Percentiles rank a stretch among this genome's conserved stretches.
These are phyloP conservation scores for Trichoderma harzianum DNA, from an alignment of 2,329 filamentous ascomycete species.

Conservation along the genomic window DNA sequence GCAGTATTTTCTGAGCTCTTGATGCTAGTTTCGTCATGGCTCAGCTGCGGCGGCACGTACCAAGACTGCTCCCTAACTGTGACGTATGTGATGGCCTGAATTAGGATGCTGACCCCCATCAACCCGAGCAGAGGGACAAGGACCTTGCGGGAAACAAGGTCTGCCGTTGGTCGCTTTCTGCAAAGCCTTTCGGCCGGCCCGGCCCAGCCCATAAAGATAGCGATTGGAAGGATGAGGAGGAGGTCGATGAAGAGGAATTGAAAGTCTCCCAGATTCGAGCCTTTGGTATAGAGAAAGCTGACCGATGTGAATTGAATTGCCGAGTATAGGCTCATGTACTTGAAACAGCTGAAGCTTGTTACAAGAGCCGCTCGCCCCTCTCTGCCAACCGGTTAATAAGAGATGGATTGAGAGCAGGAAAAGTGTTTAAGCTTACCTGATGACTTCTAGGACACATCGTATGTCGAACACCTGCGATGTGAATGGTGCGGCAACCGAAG, in stretches of 20 bases:
- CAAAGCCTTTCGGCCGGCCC: slow-evolving; percentile 75
- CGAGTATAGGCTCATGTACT: slow-evolving; percentile 98
- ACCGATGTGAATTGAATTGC: slow-evolving; percentile 99
- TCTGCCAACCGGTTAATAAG: slow-evolving; percentile 40
- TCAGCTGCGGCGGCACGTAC: slow-evolving; percentile 77
- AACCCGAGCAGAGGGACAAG: slow-evolving; percentile 86
- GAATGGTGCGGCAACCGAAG: slow-evolving; percentile 96
- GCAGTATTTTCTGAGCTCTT: slow-evolving; percentile 92
- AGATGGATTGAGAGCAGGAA: too few relatives aligned
- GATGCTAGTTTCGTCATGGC: slow-evolving; percentile 77
- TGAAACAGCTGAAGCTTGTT: slow-evolving; percentile 99
- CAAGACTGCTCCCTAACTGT: slow-evolving; percentile 76
- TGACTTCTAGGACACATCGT: slow-evolving; percentile 88
- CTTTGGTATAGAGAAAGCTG: slow-evolving; percentile 91
- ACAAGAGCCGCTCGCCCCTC: slow-evolving; percentile 92
- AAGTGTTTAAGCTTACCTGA: slow-evolving; percentile 51
- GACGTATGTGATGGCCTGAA: slow-evolving; percentile 72
- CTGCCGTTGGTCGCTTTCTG: slow-evolving; percentile 84
- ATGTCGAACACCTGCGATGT: slow-evolving; percentile 96
- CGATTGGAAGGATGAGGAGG: slow-evolving; percentile 87
- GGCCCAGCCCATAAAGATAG: slow-evolving; percentile 98
- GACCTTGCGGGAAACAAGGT: slow-evolving; percentile 89
- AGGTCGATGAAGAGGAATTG: slow-evolving; percentile 97
- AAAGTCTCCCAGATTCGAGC: slow-evolving; percentile 93
- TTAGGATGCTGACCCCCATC: slow-evolving; percentile 73